These are phyloP conservation scores for Paraphaeosphaeria minitans DNA, from an alignment of 2,329 filamentous ascomycete species.

Conservation along the genomic window DNA sequence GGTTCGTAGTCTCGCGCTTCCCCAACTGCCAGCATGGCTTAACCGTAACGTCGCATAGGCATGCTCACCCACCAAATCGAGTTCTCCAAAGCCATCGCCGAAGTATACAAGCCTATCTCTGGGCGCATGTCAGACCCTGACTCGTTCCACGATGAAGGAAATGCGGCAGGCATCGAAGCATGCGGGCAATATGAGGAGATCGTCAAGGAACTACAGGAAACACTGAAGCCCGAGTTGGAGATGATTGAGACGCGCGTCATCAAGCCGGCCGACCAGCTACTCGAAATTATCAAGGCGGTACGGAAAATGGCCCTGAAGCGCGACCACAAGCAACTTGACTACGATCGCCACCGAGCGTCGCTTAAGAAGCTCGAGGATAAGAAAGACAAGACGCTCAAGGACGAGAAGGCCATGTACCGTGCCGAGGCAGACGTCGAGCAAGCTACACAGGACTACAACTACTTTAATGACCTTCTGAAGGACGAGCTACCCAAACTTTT, in stretches of 20 bases:
- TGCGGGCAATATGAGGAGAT: slow-evolving; percentile 96
- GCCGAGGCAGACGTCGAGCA: slow-evolving; percentile 89
- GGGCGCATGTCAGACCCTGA: slow-evolving; percentile 93
- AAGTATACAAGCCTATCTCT: slow-evolving; percentile 98
- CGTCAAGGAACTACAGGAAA: slow-evolving; percentile 87
- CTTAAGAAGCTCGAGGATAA: slow-evolving; percentile 97
- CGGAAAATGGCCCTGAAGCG: slow-evolving; percentile 87
- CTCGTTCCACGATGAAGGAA: slow-evolving; percentile 79
- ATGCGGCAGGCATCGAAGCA: slow-evolving; percentile 88
- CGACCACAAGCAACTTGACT: slow-evolving; percentile 97
- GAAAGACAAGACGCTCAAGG: slow-evolving; percentile 94
- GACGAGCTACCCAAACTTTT: slow-evolving; percentile 94
- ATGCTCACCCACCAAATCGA: slow-evolving; percentile 98
- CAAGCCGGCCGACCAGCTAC: slow-evolving; percentile 87
- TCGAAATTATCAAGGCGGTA: slow-evolving; percentile 94
- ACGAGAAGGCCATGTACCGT: slow-evolving; percentile 97
- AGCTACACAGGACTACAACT: slow-evolving; percentile 94
- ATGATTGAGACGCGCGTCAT: slow-evolving; percentile 96
- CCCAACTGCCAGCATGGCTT: slow-evolving; percentile 13
- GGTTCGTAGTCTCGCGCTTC: slow-evolving; percentile 51
- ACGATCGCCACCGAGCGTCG: slow-evolving; percentile 80
- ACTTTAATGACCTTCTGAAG: slow-evolving; percentile 97
- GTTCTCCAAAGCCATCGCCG: slow-evolving; percentile 93
- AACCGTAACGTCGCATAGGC: slow-evolving; percentile 54
- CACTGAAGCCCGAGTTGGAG: slow-evolving; percentile 87